phyloP scores from a whole-genome alignment of 768 basidiomycete species.

The Podaxis sp. region DNA sequence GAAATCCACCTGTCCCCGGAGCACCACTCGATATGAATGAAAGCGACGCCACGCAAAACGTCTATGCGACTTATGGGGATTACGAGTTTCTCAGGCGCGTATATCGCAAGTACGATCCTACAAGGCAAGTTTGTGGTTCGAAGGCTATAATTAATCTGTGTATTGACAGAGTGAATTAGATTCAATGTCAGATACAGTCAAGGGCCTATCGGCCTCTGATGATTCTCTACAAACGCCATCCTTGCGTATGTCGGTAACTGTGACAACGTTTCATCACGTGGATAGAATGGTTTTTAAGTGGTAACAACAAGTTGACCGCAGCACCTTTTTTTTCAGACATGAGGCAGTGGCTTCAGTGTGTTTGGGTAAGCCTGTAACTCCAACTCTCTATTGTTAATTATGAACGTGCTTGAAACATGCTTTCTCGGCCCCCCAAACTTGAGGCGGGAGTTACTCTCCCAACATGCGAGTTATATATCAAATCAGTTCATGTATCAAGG shows the following conservation, averaged over 20 bases:
- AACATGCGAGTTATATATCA: neutral
- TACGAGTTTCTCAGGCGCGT: slow-evolving; percentile 34
- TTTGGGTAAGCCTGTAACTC: neutral
- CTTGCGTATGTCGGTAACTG: neutral
- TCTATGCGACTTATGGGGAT: slow-evolving; percentile 38
- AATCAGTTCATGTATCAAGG: neutral
- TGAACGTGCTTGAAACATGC: neutral
- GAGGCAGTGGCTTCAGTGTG: neutral
- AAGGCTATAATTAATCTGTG: slow-evolving; percentile 27
- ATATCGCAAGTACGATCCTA: slow-evolving; percentile 44
- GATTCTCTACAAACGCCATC: neutral
- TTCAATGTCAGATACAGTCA: slow-evolving; percentile 14
- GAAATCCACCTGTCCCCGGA: slow-evolving; percentile 35
- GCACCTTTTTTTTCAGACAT: neutral
- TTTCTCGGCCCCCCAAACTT: neutral
- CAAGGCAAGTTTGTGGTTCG: slow-evolving; percentile 27
- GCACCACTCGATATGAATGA: slow-evolving; percentile 40
- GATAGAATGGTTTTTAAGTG: neutral
- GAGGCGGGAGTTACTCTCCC: neutral
- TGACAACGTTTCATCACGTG: neutral
- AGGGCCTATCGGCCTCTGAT: slow-evolving; percentile 14
- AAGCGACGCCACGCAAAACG: slow-evolving; percentile 35
- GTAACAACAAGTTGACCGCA: neutral
- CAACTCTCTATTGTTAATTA: neutral
- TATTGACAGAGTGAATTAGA: slow-evolving; percentile 4